Percentiles rank a stretch among this genome's conserved stretches.
phyloP scores from a whole-genome alignment of 495 filamentous ascomycete genomes.

The Pyronema domesticum region DNA sequence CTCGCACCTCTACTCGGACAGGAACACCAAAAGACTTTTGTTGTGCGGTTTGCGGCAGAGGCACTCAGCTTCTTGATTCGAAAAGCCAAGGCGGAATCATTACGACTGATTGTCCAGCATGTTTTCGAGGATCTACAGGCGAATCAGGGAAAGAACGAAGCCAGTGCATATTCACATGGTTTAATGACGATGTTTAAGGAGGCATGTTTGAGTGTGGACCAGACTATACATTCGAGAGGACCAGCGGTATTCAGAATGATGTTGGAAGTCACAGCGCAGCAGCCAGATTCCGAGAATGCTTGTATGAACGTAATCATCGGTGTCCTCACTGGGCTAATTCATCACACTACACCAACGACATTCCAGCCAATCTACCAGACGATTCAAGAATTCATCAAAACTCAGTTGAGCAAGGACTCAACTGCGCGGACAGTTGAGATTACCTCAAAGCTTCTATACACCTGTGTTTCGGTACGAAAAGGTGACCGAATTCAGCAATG shows the following conservation, averaged over 20 bases:
- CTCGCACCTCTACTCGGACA: conserved; percentile 77
- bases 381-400: conserved; percentile 35
- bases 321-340: conserved; percentile 58
- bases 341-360: conserved; percentile 56
- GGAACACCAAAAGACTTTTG: conserved; percentile 60
- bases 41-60: conserved; percentile 81
- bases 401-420: conserved; percentile 22
- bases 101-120: conserved; percentile 50
- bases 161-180: conserved; percentile 58
- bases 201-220: conserved; percentile 47
- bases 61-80: conserved; percentile 83
- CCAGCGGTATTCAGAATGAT: conserved; percentile 49
- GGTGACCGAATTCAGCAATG: conserved; percentile 59
- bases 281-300: conserved; percentile 1
- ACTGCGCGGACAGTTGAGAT: conserved; percentile 32
- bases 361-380: conserved; percentile 44
- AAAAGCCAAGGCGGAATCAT: conserved; percentile 63
- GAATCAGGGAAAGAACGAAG: conserved; percentile 26
- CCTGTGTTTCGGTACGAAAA: conserved; percentile 54
- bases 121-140: conserved; percentile 48
- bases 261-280: conserved; percentile 21
- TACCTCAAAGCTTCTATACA: conserved; percentile 46
- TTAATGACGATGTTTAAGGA: conserved; percentile 81
- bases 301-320: conserved; percentile 53
- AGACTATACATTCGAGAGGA: conserved; percentile 64